A percentile compares a stretch with the other conserved stretches of the same genome.
These are phyloP conservation scores for Puya raimondii DNA, from an alignment of 176 grass and related monocot genomes.

Conservation along the genomic window DNA sequence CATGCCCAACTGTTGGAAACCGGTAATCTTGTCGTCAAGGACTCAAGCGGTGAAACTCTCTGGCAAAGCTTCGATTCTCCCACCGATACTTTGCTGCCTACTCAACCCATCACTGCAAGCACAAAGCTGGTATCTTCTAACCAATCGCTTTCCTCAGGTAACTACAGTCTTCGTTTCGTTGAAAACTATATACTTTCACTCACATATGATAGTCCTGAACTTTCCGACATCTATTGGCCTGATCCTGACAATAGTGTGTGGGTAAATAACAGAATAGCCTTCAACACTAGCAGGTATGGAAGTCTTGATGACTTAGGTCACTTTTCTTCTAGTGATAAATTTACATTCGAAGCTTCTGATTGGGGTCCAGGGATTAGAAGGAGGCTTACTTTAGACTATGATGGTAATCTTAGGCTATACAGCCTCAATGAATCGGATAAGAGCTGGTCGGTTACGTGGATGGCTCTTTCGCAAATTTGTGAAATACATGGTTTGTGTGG, in stretches of 20 bases:
- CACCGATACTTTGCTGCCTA: slow-evolving; percentile 40
- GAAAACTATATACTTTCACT: slow-evolving; percentile 17
- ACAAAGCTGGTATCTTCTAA: slow-evolving; percentile 26
- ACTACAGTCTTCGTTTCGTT: slow-evolving; percentile 35
- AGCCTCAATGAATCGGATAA: neutral
- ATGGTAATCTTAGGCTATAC: slow-evolving; percentile 6
- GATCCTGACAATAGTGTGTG: slow-evolving; percentile 11
- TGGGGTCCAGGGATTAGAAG: slow-evolving; percentile 2
- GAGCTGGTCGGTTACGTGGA: neutral
- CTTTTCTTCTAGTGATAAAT: slow-evolving; percentile 18
- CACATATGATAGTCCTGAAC: slow-evolving; percentile 18
- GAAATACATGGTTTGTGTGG: slow-evolving; percentile 53
- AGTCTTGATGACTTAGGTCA: slow-evolving; percentile 8
- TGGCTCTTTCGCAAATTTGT: neutral
- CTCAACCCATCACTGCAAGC: slow-evolving; percentile 28
- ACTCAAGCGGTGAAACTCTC: neutral
- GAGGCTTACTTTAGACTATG: slow-evolving; percentile 1
- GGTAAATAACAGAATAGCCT: slow-evolving; percentile 14
- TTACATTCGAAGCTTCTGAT: slow-evolving; percentile 32
- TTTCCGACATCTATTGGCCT: slow-evolving; percentile 40
- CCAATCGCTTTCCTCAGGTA: slow-evolving; percentile 6
- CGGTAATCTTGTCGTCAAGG: slow-evolving; percentile 36
- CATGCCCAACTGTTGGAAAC: slow-evolving; percentile 24
- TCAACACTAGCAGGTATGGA: slow-evolving; percentile 28
- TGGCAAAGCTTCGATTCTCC: slow-evolving; percentile 64